A percentile compares a stretch with the other conserved stretches of the same genome.
phyloP scores from a whole-genome alignment of 2,329 filamentous ascomycete genomes.

The Huntiella omanensis region DNA sequence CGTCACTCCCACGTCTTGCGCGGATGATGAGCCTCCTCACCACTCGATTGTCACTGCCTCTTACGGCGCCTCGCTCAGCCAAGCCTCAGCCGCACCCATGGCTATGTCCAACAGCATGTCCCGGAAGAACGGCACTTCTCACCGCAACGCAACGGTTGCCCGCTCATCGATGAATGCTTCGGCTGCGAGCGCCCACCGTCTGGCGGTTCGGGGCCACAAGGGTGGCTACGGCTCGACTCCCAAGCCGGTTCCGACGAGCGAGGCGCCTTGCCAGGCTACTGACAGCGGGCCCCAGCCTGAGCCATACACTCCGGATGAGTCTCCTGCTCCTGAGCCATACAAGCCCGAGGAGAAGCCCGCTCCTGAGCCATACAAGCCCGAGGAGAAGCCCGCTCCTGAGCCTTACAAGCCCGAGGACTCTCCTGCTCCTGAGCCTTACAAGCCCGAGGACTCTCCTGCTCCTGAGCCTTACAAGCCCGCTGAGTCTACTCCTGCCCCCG shows the following conservation, averaged over 20 bases:
- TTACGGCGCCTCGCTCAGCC: slow-evolving; percentile 10
- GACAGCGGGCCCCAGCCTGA: slow-evolving; percentile 7
- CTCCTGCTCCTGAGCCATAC: not conserved
- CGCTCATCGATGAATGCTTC: slow-evolving; percentile 10
- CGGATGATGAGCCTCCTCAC: slow-evolving; percentile 3
- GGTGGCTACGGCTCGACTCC: slow-evolving; percentile 12
- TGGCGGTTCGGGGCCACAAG: slow-evolving; percentile 12
- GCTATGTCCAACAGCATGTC: slow-evolving; percentile 3
- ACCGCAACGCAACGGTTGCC: slow-evolving; percentile 6
- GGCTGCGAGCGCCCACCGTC: slow-evolving; percentile 11
- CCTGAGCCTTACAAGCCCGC: slow-evolving; percentile 4
- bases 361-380: slow-evolving; percentile 6
- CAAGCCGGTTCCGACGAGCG: slow-evolving; percentile 11
- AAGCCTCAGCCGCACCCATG: slow-evolving; percentile 10
- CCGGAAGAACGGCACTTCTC: slow-evolving; percentile 1
- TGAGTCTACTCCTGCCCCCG: not conserved
- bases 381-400: slow-evolving; percentile 1
- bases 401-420: slow-evolving; percentile 5
- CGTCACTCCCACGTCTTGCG: not conserved
- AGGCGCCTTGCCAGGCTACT: slow-evolving; percentile 9
- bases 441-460: not conserved
- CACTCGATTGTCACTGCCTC: slow-evolving; percentile 9
- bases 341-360: not conserved
- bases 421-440: slow-evolving; percentile 4
- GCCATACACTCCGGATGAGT: slow-evolving; percentile 5